Evolutionary conservation across 768 basidiomycete genomes (phyloP).

Genomic region (Thelephora aurantiotincta): DNA sequence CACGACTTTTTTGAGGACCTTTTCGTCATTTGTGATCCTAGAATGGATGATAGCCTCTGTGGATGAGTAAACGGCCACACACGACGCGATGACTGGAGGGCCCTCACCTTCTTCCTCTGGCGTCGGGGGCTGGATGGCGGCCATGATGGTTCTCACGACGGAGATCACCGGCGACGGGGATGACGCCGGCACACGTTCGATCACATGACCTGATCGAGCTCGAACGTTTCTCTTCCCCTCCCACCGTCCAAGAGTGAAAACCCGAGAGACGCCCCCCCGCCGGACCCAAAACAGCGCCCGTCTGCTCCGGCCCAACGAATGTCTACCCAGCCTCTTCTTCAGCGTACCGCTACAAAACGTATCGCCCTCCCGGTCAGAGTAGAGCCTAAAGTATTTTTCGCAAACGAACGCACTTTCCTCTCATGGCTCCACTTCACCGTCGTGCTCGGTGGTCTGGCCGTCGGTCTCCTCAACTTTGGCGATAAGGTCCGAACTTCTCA

Average conservation of each 20-base stretch:
- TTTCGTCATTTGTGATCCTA: constrained; percentile 74
- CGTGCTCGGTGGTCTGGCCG: constrained; percentile 90
- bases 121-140: constrained; percentile 30
- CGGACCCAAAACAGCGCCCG: not conserved
- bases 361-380: constrained; percentile 94
- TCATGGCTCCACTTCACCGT: constrained; percentile 99
- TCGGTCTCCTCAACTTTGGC: constrained; percentile 95
- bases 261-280: no score
- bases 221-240: not conserved
- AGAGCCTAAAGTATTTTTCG: constrained; percentile 91
- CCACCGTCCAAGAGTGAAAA: not conserved
- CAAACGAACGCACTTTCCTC: constrained; percentile 90
- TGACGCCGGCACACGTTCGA: not conserved
- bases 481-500: constrained; percentile 50
- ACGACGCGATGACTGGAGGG: not conserved
- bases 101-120: constrained; percentile 28
- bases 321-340: constrained; percentile 96
- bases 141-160: not conserved
- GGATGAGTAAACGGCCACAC: constrained; percentile 2
- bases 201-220: not conserved
- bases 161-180: not conserved
- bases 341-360: constrained; percentile 85
- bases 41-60: constrained; percentile 69
- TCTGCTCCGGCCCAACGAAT: constrained; percentile 25
- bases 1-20: constrained; percentile 60